Conservation (phyloP, 371 early-diverging fungal genomes). For the Mortierella sp. region DNA sequence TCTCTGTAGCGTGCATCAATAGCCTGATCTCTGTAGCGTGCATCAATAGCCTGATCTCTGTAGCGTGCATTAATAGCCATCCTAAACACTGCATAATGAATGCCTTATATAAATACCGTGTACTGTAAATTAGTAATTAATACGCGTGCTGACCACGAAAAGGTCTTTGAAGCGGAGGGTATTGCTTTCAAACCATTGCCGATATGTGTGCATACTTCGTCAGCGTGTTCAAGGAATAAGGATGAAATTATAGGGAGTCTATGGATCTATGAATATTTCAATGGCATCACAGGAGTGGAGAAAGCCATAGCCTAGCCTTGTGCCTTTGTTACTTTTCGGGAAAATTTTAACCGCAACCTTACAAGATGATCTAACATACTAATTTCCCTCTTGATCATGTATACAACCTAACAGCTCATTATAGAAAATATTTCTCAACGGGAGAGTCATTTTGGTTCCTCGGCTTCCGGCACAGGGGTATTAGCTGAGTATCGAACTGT, state of each 20-base stretch:
- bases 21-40: too few species aligned
- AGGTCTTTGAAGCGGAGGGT: slow-evolving; percentile 75
- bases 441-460: slow-evolving; percentile 79
- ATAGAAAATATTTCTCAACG: slow-evolving; percentile 69
- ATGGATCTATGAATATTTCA: too few species aligned
- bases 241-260: background rate
- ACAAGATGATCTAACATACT: background rate
- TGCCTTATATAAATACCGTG: too few species aligned
- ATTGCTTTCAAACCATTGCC: slow-evolving; percentile 84
- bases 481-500: slow-evolving; percentile 92
- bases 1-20: too few species aligned
- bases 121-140: too few species aligned
- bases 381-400: background rate
- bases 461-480: slow-evolving; percentile 83
- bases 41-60: too few species aligned
- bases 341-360: background rate
- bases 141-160: slow-evolving; percentile 64
- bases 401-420: slow-evolving; percentile 65
- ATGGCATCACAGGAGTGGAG: too few species aligned
- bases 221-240: background rate
- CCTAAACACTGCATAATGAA: too few species aligned
- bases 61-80: too few species aligned
- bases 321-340: too few species aligned
- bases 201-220: background rate
- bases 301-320: too few species aligned